Evolutionary conservation across 768 basidiomycete species (phyloP).

Genomic region (Trametes elegans): DNA sequence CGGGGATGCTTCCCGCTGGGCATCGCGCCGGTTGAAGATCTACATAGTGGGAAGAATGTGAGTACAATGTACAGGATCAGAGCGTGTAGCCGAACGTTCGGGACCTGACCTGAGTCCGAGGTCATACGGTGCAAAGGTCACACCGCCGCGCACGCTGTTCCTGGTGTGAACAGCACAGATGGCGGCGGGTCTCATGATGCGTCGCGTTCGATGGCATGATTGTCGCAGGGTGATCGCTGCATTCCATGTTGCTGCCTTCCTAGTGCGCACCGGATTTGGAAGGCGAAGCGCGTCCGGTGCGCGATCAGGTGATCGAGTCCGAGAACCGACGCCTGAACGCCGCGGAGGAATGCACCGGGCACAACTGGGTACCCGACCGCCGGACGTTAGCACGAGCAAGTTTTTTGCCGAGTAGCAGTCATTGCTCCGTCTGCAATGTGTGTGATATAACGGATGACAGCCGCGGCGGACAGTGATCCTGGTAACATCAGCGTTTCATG

Average conservation of each 20-base stretch:
- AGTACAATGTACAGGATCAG: background rate
- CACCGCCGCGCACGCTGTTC: background rate
- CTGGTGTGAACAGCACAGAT: background rate
- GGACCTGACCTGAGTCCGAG: background rate
- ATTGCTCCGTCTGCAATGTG: too few species aligned
- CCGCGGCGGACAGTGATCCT: too few species aligned
- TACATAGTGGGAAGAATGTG: background rate
- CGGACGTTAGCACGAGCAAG: too few species aligned
- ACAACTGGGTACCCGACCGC: too few species aligned
- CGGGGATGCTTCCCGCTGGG: background rate
- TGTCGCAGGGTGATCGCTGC: background rate
- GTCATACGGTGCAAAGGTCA: background rate
- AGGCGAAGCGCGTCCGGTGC: background rate
- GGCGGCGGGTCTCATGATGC: background rate
- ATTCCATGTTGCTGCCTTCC: background rate
- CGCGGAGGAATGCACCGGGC: background rate
- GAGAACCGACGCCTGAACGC: background rate
- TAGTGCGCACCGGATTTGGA: background rate
- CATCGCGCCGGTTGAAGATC: background rate
- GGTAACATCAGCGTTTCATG: too few species aligned
- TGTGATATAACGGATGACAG: too few species aligned
- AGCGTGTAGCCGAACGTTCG: background rate
- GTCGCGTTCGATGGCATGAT: background rate
- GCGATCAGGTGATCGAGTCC: conserved; percentile 3
- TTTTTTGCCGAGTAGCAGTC: too few species aligned